Base-by-base conservation (phyloP, 306 rosid species). In the Inga leiocalycina region DNA sequence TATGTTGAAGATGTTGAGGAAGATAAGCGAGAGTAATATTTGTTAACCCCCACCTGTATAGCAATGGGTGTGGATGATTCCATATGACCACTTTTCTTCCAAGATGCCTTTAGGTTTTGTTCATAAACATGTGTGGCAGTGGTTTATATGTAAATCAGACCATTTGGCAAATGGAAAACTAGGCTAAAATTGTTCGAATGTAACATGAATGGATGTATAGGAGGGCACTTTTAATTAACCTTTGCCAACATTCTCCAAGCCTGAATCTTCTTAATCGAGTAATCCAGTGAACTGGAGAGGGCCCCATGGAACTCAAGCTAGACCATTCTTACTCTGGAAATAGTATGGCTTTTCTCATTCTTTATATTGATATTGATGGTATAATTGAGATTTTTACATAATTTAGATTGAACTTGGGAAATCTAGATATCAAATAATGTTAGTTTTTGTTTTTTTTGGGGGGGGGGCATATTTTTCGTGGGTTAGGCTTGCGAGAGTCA, bases 1-100 rank as follows among this genome's bases (percentile, higher is more conserved):
- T 86, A 72, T 51, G 96, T 86, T 48, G 97, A 93, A 85, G 97
- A 91, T 86, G 54, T 87, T 30, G 98, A 95, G 86, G 98, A 95
- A 85, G 97, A 95, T 86, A 95, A 93, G 89, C 91, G 98, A 81
- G 98, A 95, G 77, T 94, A 86, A 83, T 49, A 16, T 24, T 4
- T 11, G 8, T 30, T 62, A 62, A 4, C 39, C 37, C 19, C 37
- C 57, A 49, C 74, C 74, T 76, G 87, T 84, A 80, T 78, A 76
- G 27, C 22, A 43, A 56, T 59, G 32, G 66, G 22, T 22, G 30
- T 75, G 37, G 22, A 75, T 83, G 32, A 75, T 83, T 77, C 79
- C 77, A 41, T 71, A 72, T 83, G 78, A 49, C 78, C 54, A 74
- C 71, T 49, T 77, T 54, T 86, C 52, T 83, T 62, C 22, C 82